phyloP scores from a whole-genome alignment of 2,329 filamentous ascomycete species.

The Chlorencoelia australis region DNA sequence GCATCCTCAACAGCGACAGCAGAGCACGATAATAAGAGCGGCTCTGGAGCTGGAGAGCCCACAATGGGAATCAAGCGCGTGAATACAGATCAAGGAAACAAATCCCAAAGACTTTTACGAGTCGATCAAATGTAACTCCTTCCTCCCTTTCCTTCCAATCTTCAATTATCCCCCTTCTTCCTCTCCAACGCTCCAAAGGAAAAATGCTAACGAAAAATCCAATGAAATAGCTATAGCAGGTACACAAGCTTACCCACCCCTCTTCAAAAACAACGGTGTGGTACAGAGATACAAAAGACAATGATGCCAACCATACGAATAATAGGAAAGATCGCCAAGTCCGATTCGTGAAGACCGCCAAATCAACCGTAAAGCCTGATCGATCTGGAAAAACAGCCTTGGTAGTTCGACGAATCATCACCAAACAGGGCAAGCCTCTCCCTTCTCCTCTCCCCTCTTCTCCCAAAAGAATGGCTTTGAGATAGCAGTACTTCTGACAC shows the following conservation, averaged over 20 bases:
- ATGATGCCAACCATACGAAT: background rate
- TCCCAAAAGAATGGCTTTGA: background rate
- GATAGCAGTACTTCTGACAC: too few species aligned
- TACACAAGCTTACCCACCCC: background rate
- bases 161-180: too few species aligned
- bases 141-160: too few species aligned
- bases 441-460: background rate
- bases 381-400: slow-evolving; percentile 3
- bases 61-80: background rate
- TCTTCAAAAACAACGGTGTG: background rate
- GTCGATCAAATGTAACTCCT: slow-evolving; percentile 5
- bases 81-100: slow-evolving; percentile 1
- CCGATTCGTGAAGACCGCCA: slow-evolving; percentile 3
- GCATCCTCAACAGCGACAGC: background rate
- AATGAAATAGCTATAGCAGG: slow-evolving; percentile 3
- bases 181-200: too few species aligned
- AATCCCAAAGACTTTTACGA: slow-evolving; percentile 1
- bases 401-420: slow-evolving; percentile 3
- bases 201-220: too few species aligned
- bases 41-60: background rate
- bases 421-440: background rate
- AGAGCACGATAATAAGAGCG: background rate
- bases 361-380: slow-evolving; percentile 1
- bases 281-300: too few species aligned
- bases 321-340: slow-evolving; percentile 2